phyloP scores from a whole-genome alignment of 441 rosid genomes.

The Aleurites moluccanus region DNA sequence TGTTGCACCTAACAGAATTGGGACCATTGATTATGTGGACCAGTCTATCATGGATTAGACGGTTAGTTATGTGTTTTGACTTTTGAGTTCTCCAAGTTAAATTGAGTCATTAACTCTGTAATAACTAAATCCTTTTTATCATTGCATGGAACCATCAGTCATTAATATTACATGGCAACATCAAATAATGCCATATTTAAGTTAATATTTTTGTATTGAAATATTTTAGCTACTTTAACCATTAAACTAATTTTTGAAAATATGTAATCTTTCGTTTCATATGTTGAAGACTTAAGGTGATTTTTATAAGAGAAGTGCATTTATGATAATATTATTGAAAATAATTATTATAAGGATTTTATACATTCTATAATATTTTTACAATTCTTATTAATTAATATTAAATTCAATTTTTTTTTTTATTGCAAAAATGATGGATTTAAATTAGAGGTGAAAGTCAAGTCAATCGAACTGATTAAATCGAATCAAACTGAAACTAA shows the following conservation, averaged over 20 bases:
- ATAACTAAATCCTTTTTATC: not conserved
- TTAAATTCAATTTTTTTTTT: too few species aligned
- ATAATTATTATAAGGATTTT: too few species aligned
- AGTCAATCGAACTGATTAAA: too few species aligned
- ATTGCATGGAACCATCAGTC: slow-evolving; percentile 16
- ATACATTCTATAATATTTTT: too few species aligned
- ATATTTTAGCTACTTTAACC: not conserved
- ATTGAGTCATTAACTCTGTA: slow-evolving; percentile 10
- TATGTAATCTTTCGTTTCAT: too few species aligned
- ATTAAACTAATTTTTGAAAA: not conserved
- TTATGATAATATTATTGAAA: too few species aligned
- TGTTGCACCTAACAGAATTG: slow-evolving; percentile 16
- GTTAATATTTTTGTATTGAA: not conserved
- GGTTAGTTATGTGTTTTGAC: slow-evolving; percentile 34
- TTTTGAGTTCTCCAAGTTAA: slow-evolving; percentile 27
- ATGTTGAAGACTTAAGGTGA: too few species aligned
- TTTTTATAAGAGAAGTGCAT: too few species aligned
- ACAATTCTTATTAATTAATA: too few species aligned
- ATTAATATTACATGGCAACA: not conserved
- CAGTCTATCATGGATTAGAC: slow-evolving; percentile 19
- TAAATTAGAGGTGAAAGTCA: too few species aligned
- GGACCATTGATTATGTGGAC: slow-evolving; percentile 43
- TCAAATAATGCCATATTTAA: slow-evolving; percentile 7
- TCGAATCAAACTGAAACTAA: too few species aligned
- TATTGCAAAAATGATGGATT: too few species aligned